Conservation (phyloP, 2,329 filamentous ascomycete genomes). For the Pyrenophora tritici-repentis region DNA sequence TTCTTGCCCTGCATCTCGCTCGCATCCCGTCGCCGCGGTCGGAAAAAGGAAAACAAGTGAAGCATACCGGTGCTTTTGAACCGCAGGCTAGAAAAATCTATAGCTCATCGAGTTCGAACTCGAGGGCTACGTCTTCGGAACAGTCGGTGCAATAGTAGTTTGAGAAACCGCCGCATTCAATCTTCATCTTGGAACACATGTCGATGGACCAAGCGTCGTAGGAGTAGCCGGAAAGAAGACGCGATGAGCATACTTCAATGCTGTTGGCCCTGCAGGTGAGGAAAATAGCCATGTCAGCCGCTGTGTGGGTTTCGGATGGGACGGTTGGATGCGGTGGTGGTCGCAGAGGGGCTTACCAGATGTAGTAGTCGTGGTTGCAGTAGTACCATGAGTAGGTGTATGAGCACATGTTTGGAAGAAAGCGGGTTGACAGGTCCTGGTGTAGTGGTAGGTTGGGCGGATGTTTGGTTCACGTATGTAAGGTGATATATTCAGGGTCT, state of each 20-base stretch:
- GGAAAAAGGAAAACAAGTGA: constrained; percentile 1
- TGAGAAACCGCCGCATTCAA: constrained; percentile 50
- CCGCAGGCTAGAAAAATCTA: constrained; percentile 10
- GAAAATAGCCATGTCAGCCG: no score
- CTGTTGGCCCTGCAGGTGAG: constrained; percentile 43
- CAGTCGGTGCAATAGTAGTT: constrained; percentile 53
- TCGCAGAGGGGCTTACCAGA: constrained; percentile 38
- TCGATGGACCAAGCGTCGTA: constrained; percentile 56
- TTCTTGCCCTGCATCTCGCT: not conserved
- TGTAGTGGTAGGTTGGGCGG: not conserved
- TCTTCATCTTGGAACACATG: constrained; percentile 53
- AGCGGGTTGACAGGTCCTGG: not conserved
- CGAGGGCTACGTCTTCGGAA: constrained; percentile 50
- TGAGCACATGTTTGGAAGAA: constrained; percentile 47
- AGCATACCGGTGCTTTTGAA: not conserved
- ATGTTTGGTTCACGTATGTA: not conserved
- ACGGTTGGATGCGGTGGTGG: no score
- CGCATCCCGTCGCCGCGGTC: not conserved
- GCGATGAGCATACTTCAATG: constrained; percentile 53
- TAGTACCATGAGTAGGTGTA: constrained; percentile 56
- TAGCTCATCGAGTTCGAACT: constrained; percentile 51
- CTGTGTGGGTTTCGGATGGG: not conserved
- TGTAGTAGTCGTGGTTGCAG: constrained; percentile 57
- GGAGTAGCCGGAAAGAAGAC: constrained; percentile 53
- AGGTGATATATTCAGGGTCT: no score